Evolutionary conservation across 1,284 basidiomycete genomes (phyloP), one percentile per base, ranked within the genome.

Genomic region (Neonothopanus nambi): DNA sequence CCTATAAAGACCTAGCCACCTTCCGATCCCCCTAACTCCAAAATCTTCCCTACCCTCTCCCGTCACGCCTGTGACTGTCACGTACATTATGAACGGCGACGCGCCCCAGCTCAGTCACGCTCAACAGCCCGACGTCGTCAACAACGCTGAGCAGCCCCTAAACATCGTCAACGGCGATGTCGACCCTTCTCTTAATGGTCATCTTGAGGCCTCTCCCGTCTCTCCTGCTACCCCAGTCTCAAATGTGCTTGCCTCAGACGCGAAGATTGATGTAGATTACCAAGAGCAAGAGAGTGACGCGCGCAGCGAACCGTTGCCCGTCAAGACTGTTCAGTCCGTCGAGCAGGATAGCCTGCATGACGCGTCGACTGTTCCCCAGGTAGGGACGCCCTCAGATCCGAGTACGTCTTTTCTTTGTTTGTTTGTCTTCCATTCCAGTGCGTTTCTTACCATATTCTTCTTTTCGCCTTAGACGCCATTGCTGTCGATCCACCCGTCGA

Each of bases 1-100:
- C 75, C 81, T 87, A 87, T 87, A 87, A 87, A 86, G 81, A 80
- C 83, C 77, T 81, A 80, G 77, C 76, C 77, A 79, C 72, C 77
- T 78, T 81, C 77, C 75, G 79, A 81, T 79, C 76, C 75, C 78
- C 81, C 80, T 83, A 83, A 82, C 80, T 33, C 30, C 30, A 33
- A 33, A 33, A 33, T 50, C 42, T 78, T 79, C 76, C 78, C 79
- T 39, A 39, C 39, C 40, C 36, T 30, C 28, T 20, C 38, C 38
- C 48, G 47, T 46, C 38, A 52, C 55, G 40, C 42, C 24, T 33
- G 47, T 47, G 42, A 48, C 51, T 6, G 36, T 39, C 80, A 70
- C 73, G 68, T 69, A 69, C 69, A 74, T 69, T 73, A 82, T 82
- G 78, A 79, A 77, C 73, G 30, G 30, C 30, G 67, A 74, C 71